Conservation (phyloP, 805 yeast species). For the Sugiyamaella marilandica region DNA sequence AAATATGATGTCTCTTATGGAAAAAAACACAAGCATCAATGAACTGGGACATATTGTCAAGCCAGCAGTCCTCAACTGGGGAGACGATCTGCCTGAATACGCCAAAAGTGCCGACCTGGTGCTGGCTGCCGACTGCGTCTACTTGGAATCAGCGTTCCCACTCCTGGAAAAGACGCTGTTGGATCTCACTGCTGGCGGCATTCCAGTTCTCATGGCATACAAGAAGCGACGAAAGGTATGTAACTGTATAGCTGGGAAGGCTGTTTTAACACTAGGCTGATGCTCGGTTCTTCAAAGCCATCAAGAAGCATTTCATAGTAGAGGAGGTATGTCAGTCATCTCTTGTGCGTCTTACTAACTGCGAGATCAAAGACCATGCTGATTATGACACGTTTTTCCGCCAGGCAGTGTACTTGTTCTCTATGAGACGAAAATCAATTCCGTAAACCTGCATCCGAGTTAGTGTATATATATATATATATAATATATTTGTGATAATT, state of each 20-base stretch:
- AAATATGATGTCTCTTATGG: conserved; percentile 45
- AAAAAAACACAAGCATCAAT: conserved; percentile 42
- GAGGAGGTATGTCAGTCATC: conserved; percentile 25
- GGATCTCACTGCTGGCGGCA: conserved; percentile 40
- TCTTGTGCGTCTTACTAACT: conserved; percentile 8
- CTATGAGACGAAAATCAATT: conserved; percentile 28
- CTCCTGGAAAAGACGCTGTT: conserved; percentile 45
- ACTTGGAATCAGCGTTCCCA: conserved; percentile 51
- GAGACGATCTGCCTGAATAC: conserved; percentile 37
- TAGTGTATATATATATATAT: background rate
- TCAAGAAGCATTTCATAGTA: conserved; percentile 29
- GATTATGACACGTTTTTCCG: conserved; percentile 36
- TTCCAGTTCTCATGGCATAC: conserved; percentile 48
- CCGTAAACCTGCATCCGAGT: background rate
- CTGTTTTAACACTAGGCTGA: conserved; percentile 33
- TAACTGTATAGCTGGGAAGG: conserved; percentile 12
- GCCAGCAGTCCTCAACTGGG: conserved; percentile 47
- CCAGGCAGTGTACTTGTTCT: conserved; percentile 41
- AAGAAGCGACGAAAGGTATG: conserved; percentile 46
- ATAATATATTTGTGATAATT: background rate
- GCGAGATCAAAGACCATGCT: conserved; percentile 26
- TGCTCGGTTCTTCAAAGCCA: conserved; percentile 34
- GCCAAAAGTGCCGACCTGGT: conserved; percentile 40
- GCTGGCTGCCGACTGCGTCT: conserved; percentile 59
- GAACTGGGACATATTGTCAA: conserved; percentile 33